Percentiles rank a stretch among this genome's conserved stretches.
Evolutionary conservation across 805 yeast species (phyloP).

Genomic region (Candida silvicultrix): DNA sequence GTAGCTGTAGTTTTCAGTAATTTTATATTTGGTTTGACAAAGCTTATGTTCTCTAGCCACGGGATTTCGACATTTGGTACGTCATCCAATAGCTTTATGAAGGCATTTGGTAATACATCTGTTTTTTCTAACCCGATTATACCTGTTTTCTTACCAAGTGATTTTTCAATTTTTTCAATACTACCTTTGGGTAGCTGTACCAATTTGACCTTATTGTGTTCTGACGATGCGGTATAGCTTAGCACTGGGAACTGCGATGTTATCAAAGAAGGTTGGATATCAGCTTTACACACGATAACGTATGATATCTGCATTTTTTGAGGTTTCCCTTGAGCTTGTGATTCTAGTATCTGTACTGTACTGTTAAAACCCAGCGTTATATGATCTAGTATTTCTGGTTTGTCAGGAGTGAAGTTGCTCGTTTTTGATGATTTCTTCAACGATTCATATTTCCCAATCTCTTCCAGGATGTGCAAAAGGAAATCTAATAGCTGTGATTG

Average conservation of each 20-base stretch:
- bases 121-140: conserved; percentile 22
- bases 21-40: conserved; percentile 32
- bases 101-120: conserved; percentile 16
- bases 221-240: conserved; percentile 35
- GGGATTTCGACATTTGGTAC: conserved; percentile 36
- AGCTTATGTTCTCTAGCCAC: conserved; percentile 36
- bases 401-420: neutral
- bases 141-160: conserved; percentile 27
- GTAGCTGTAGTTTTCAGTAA: conserved; percentile 43
- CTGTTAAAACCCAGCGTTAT: conserved; percentile 49
- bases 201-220: conserved; percentile 35
- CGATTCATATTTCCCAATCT: conserved; percentile 25
- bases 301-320: conserved; percentile 3
- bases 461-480: conserved; percentile 27
- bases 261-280: conserved; percentile 42
- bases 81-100: conserved; percentile 19
- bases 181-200: conserved; percentile 51
- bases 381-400: conserved; percentile 10
- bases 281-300: conserved; percentile 60
- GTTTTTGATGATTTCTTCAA: conserved; percentile 4
- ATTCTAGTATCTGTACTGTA: conserved; percentile 41
- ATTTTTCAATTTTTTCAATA: conserved; percentile 23
- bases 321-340: conserved; percentile 27
- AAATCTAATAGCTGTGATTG: conserved; percentile 33
- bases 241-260: conserved; percentile 54